Base-by-base conservation (phyloP, 495 filamentous ascomycete species). In the Penicillium verhagenii region DNA sequence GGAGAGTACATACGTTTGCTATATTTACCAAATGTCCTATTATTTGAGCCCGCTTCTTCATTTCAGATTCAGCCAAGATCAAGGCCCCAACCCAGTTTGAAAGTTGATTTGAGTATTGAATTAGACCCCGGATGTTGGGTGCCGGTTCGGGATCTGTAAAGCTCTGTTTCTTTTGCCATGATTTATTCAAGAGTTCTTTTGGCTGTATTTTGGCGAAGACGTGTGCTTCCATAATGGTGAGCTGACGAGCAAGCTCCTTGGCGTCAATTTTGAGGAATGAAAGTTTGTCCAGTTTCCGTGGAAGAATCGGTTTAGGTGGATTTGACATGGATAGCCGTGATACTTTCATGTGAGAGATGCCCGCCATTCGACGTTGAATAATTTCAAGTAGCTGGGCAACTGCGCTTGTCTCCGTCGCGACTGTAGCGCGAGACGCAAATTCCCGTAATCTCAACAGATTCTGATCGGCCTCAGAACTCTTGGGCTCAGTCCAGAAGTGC, bases 81-180 rank as follows among this genome's bases (percentile, higher is more conserved):
- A 95, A 91, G 67, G 94, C 89, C 11, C 90, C 91, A 39, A 96
- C 91, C 92, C 92, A 96, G 66, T 96, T 96, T 18, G 92, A 94
- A 65, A 96, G 82, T 67, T 95, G 91, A 64, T 97, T 97, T 0
- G 91, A 96, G 66, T 96, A 92, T 47, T 93, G 77, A 68, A 97
- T 97, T 54, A 96, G 79, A 1, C 89, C 87, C 62, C 92, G 93
- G 54, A 96, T 86, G 63, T 96, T 95, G 3, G 89, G 82, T 10
- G 91, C 89, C n/a, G 88, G 88, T 59, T 95, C 90, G 0, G 85
- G 79, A 47, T 88, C 89, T 35, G 79, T 84, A 23, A 86, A 78
- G 10, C 24, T 47, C 4, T 64, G 75, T 72, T 91, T 94, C 78
- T 87, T 94, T 64, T 92, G 87, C 93, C 92, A 96, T 10, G 86